A percentile compares a stretch with the other conserved stretches of the same genome.
Evolutionary conservation across 2,329 filamentous ascomycete species (phyloP).

Genomic region (Chrysoporthe deuterocubensis): DNA sequence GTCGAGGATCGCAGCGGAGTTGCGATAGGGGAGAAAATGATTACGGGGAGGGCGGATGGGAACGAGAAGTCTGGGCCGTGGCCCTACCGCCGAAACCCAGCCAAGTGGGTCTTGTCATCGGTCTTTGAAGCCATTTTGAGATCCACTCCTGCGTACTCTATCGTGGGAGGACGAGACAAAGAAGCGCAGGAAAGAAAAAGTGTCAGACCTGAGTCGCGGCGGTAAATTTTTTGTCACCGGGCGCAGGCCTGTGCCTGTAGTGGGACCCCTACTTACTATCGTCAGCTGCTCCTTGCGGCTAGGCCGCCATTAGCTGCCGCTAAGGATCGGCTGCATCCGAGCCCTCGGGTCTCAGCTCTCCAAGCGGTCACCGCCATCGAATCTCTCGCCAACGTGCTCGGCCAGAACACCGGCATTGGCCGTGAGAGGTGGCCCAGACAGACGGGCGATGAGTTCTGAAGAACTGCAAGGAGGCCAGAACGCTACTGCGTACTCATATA

Average conservation of each 20-base stretch:
- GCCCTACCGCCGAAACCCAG: constrained; percentile 1
- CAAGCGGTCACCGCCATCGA: neutral
- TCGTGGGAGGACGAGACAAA: neutral
- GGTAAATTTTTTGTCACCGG: neutral
- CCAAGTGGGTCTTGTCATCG: neutral
- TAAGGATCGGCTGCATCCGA: constrained; percentile 2
- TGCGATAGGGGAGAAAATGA: neutral
- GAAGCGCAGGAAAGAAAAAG: neutral
- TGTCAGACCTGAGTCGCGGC: neutral
- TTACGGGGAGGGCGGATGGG: neutral
- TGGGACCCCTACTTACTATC: neutral
- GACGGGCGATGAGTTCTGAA: too few relatives aligned
- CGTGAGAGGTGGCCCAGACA: too few relatives aligned
- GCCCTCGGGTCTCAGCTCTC: neutral
- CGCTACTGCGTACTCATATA: too few relatives aligned
- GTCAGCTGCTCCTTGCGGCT: neutral
- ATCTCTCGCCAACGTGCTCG: too few relatives aligned
- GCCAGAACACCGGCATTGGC: too few relatives aligned
- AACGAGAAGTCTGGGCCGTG: constrained; percentile 10
- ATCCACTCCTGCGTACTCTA: neutral
- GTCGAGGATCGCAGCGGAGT: neutral
- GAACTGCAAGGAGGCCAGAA: too few relatives aligned
- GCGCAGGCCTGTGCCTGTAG: too few relatives aligned
- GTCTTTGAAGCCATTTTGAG: constrained; percentile 11
- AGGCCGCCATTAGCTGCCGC: neutral